Evolutionary conservation across 2,329 filamentous ascomycete species (phyloP), one percentile per base, ranked within the genome.

Genomic region (Talaromyces amestolkiae): DNA sequence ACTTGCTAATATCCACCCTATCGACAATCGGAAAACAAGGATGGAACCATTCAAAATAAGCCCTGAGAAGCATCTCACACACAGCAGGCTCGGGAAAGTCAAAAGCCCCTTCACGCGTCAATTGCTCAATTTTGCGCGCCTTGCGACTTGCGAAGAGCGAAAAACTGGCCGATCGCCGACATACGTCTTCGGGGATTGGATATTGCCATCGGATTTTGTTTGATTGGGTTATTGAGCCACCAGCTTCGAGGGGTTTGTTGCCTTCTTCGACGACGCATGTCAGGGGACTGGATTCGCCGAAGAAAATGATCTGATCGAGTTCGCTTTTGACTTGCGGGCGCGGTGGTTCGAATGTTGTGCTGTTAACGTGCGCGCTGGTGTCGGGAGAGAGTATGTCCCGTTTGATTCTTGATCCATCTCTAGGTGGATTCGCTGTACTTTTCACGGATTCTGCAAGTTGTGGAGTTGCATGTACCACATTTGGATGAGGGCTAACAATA

Each of bases 41-140:
- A 67, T 87, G 85, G 61, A 86, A 86, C 80, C 83, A 85, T 24
- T 77, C 75, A 63, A 87, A 86, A 72, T 86, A 87, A 0, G 84
- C 83, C 19, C 79, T 74, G 0, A 86, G 69, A 0, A 84, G 75
- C 1, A 76, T 76, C 3, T 81, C 74, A 49, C 80, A 80, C 19
- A 81, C 76, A 2, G 77, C 70, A 15, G 74, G 68, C 2, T 80
- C 76, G 0, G 84, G 84, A 27, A 84, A 80, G 0, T 79, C 78
- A 49, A 86, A 80, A 2, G 76, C 79, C 0, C 77, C 80, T 39
- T 79, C 78, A 3, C 73, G 75, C 39, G 72, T 74, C 1, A 82
- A 72, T 11, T 77, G 72, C 64, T 73, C 75, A 67, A 78, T 76
- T 13, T 76, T 72, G 9, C 74, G 70, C 45, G 72, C 68, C 49